These are phyloP conservation scores for Pseudogymnoascus sp. DNA, from an alignment of 2,329 filamentous ascomycete species.

Conservation along the genomic window DNA sequence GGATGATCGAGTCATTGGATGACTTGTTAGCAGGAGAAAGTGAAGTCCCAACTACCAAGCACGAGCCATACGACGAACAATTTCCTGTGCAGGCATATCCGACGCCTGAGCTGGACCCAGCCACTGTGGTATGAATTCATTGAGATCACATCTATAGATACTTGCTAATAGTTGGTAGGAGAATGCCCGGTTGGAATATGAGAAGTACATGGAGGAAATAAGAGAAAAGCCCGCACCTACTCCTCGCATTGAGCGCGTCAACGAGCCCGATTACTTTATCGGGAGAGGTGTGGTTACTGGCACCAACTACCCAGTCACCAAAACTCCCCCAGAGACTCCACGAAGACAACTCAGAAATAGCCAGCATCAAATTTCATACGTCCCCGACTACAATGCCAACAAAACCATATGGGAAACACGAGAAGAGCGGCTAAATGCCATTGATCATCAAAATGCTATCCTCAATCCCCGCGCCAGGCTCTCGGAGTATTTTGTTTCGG, in stretches of 20 bases:
- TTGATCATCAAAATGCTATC: neutral
- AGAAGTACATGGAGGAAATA: neutral
- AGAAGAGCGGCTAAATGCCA: neutral
- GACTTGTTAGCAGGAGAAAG: neutral
- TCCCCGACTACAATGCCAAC: neutral
- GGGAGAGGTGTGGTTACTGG: neutral
- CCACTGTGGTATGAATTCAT: neutral
- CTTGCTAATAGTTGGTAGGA: neutral
- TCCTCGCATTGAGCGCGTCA: neutral
- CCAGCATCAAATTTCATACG: neutral
- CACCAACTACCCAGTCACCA: neutral
- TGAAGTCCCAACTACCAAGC: neutral
- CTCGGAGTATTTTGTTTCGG: slow-evolving; percentile 1
- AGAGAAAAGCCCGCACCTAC: neutral
- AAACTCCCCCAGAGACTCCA: neutral
- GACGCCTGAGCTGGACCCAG: neutral
- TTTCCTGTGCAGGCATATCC: neutral
- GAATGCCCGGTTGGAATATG: neutral
- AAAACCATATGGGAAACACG: neutral
- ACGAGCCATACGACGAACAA: neutral
- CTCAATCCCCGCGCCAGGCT: neutral
- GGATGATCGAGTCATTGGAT: neutral
- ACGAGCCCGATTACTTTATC: neutral
- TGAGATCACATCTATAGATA: neutral
- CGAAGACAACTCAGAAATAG: neutral